phyloP scores from a whole-genome alignment of 208 protist genomes.

The Strigomonas galati region DNA sequence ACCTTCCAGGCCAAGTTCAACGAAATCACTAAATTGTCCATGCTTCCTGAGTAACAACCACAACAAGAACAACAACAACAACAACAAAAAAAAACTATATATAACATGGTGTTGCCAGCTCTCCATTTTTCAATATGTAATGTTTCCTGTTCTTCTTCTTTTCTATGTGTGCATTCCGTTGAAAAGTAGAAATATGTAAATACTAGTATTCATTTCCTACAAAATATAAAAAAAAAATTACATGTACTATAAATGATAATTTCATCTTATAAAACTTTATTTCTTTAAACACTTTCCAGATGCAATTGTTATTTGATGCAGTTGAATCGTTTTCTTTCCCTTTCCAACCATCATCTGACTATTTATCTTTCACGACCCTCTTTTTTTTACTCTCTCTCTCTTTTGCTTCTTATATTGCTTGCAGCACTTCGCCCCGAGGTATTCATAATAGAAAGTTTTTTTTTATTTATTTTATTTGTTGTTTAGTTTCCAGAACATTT shows the following conservation, averaged over 20 bases:
- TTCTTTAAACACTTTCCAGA: constrained; percentile 3
- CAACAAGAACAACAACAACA: neutral
- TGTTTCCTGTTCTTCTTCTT: too few species aligned
- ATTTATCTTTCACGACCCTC: neutral
- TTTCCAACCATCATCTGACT: too few species aligned
- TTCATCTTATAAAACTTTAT: too few species aligned
- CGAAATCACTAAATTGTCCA: constrained; percentile 53
- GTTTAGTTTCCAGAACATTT: too few species aligned
- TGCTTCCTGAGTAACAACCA: constrained; percentile 27
- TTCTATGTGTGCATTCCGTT: neutral
- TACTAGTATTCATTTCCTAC: neutral
- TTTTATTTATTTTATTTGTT: constrained; percentile 14
- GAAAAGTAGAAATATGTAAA: constrained; percentile 2
- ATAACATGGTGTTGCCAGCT: too few species aligned
- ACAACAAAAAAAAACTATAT: constrained; percentile 2
- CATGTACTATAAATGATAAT: neutral
- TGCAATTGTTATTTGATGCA: neutral
- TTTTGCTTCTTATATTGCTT: too few species aligned
- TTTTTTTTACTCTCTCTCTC: neutral
- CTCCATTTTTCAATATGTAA: too few species aligned
- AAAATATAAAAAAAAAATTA: constrained; percentile 13
- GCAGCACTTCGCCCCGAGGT: too few species aligned
- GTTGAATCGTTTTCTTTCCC: neutral
- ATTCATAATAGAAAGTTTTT: constrained; percentile 7
- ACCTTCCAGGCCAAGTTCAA: constrained; percentile 77